Conservation (phyloP, 1,284 basidiomycete genomes). For the Phellopilus nigrolimitatus region DNA sequence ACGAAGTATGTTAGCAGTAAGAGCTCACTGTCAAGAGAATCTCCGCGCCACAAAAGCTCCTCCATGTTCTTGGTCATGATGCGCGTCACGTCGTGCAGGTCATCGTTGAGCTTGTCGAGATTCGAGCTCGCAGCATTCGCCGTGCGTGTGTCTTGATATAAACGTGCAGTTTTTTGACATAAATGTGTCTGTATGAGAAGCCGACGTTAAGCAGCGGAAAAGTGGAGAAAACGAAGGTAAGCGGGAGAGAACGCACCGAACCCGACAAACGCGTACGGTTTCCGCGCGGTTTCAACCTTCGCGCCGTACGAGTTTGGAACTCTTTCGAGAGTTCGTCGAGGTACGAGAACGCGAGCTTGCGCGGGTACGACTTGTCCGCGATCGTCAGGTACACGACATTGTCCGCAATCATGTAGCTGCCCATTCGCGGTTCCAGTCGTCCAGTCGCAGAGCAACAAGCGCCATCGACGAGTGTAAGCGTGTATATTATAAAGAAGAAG, state of each 20-base stretch:
- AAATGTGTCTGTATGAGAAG: constrained; percentile 74
- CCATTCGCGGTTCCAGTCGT: constrained; percentile 12
- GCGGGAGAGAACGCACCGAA: constrained; percentile 64
- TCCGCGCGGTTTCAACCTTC: constrained; percentile 79
- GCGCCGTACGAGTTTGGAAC: constrained; percentile 89
- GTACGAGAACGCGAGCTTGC: constrained; percentile 97
- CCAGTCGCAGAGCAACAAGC: neutral
- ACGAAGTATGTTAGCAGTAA: constrained; percentile 11
- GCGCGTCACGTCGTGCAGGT: constrained; percentile 93
- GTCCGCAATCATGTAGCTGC: constrained; percentile 89
- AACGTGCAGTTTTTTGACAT: constrained; percentile 95
- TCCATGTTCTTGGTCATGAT: constrained; percentile 99
- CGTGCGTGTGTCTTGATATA: constrained; percentile 92
- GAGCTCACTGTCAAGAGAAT: constrained; percentile 84
- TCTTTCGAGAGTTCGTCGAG: constrained; percentile 97
- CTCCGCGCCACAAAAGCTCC: constrained; percentile 95
- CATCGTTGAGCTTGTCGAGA: constrained; percentile 90
- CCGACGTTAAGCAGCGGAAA: neutral
- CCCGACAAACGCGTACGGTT: constrained; percentile 94
- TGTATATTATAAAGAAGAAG: constrained; percentile 12
- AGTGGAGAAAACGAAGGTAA: neutral
- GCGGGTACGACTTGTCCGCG: constrained; percentile 94
- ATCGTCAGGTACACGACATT: constrained; percentile 96
- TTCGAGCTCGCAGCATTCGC: constrained; percentile 69
- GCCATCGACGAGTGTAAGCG: neutral